Evolutionary conservation across 768 basidiomycete genomes (phyloP), one percentile per base, ranked within the genome.

Genomic region (Russula sp.): DNA sequence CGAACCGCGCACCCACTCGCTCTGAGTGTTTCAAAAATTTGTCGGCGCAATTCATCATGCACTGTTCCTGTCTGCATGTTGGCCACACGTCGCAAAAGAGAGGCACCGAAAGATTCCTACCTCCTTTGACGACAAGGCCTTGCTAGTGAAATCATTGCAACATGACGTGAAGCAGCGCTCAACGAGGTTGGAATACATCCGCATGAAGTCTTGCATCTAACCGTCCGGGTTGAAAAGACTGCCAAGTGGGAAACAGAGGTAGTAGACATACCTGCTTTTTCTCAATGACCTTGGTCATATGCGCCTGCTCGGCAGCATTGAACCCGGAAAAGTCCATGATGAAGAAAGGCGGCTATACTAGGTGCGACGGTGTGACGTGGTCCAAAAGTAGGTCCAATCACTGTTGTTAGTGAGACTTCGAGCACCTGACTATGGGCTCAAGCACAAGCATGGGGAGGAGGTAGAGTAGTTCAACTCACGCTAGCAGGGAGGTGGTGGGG

Each of bases 151-250:
- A 73, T 99, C 96, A 72, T 95, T 95, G 70, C 88, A 88, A 73
- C 96, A 99, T 14, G 90, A 80, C 69, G 80, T 93, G 82, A 99
- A 99, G 74, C 96, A 99, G 68, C 91, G 86, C 73, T 98, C 96
- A 36, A 95, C 93, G 59, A 99, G 82, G 71, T 86, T 88, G 25
- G 93, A 90, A 76, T 99, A 98, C 75, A 98, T 87, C 70, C 81
- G 83, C 79, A 99, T 79, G 70, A 99, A 98, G 78, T 98, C 96
- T 81, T 96, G 92, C 94, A 99, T 96, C 95, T 98, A 71, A 25
- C 61, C 45, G 58, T 22, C 45, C 36, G 43, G 48, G 46, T 64
- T 45, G 64, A 32, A 58, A 46, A 55, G 42, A 25, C 36, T 38
- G 46, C 32, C 39, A 34, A 47, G 39, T 7, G 13, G 41, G 45